Percentiles rank a stretch among this genome's conserved stretches.
phyloP scores from a whole-genome alignment of 371 early-diverging fungal genomes.

The Rhizomucor miehei region DNA sequence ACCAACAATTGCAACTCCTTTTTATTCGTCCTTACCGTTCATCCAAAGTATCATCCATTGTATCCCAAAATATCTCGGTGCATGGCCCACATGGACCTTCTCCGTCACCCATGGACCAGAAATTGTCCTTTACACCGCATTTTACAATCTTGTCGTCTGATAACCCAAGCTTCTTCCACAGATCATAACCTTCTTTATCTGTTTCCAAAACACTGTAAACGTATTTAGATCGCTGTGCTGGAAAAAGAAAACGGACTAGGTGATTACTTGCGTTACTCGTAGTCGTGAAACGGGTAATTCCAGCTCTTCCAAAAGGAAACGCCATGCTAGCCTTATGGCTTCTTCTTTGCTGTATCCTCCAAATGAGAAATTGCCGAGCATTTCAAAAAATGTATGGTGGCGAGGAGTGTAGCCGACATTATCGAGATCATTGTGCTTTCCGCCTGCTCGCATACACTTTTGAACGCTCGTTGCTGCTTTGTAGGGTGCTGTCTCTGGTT shows the following conservation, averaged over 20 bases:
- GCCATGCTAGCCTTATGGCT: conserved; percentile 71
- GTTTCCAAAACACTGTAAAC: conserved; percentile 56
- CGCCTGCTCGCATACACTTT: conserved; percentile 80
- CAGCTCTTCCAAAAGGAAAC: conserved; percentile 64
- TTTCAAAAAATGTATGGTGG: conserved; percentile 85
- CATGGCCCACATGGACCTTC: conserved; percentile 83
- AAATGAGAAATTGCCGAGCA: conserved; percentile 84
- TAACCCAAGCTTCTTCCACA: conserved; percentile 69
- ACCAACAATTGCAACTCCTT: conserved; percentile 1
- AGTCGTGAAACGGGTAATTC: conserved; percentile 57
- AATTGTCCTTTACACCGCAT: conserved; percentile 69
- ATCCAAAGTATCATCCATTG: conserved; percentile 44
- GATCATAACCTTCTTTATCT: conserved; percentile 61
- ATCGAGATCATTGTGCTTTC: conserved; percentile 81
- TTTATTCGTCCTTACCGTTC: conserved; percentile 29
- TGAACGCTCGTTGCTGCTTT: conserved; percentile 64
- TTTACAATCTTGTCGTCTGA: conserved; percentile 57
- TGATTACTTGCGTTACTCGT: conserved; percentile 58
- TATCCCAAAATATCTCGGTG: conserved; percentile 84
- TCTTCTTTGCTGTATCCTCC: conserved; percentile 61
- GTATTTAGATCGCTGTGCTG: neutral
- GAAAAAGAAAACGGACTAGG: no score
- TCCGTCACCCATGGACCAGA: conserved; percentile 86
- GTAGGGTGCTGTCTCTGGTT: conserved; percentile 62
- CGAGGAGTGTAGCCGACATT: conserved; percentile 78